Base-by-base conservation (phyloP, 768 basidiomycete genomes). In the Tremella mesenterica region DNA sequence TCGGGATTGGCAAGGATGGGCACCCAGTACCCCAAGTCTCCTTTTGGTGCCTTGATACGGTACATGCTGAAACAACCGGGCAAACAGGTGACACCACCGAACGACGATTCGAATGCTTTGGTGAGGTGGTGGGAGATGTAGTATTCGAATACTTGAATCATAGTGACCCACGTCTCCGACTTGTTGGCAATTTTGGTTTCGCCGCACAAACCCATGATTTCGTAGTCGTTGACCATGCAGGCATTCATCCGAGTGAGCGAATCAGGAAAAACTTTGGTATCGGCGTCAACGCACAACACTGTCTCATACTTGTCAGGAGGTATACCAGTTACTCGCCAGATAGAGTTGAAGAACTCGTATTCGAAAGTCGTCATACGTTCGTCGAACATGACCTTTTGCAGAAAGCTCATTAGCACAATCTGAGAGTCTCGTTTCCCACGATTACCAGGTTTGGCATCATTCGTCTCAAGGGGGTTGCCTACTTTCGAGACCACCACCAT, bases 81-180 rank as follows among this genome's bases (percentile, higher is more conserved):
- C 60, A 99, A 79, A 81, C 95, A 99, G 52, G 95, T 97, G 6
- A 99, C 95, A 79, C 93, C 91, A 67, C 95, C 95, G 65, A 97
- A 97, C 85, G 93, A 92, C 3, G 92, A 90, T 76, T 99, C 95
- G 78, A 97, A 97, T 3, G 93, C 93, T 78, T 99, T 99, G 33
- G 90, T 93, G 80, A 92, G 81, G 73, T 97, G 93, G 71, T 99
- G 95, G 8, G 95, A 96, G 76, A 96, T 95, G 78, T 97, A 99
- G 75, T 99, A 99, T 75, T 99, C 93, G 73, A 99, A 99, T 52
- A 97, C 95, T 80, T 99, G 95, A 75, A 99, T 97, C 95, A 99
- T 97, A 14, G 93, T 96, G 39, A 97, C 92, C 78, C 93, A 96
- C 10, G 91, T 91, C 71, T 97, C 93, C 14, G 85, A 84, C 78